phyloP scores from a whole-genome alignment of 2,329 filamentous ascomycete species.

The Beauveria sp. region DNA sequence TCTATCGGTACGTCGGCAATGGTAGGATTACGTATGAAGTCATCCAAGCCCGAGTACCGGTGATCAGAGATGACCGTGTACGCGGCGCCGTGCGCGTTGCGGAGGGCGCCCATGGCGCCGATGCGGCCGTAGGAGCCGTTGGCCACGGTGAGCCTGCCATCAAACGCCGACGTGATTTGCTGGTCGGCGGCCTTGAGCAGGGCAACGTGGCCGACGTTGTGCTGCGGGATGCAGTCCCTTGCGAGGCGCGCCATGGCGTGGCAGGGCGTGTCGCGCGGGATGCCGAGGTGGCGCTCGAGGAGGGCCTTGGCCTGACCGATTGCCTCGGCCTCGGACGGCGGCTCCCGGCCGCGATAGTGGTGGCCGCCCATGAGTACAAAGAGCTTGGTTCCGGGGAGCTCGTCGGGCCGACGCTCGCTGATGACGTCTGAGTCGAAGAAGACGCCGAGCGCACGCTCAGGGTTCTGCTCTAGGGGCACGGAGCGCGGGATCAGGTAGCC shows the following conservation, averaged over 20 bases:
- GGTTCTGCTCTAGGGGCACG: conserved; percentile 63
- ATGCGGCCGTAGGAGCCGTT: conserved; percentile 47
- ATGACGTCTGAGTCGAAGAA: conserved; percentile 73
- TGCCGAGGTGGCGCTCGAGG: conserved; percentile 65
- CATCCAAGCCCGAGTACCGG: conserved; percentile 23
- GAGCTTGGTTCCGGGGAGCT: conserved; percentile 65
- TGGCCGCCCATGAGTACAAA: conserved; percentile 95
- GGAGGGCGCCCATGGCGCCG: conserved; percentile 44
- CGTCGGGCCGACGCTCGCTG: conserved; percentile 40
- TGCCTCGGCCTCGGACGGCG: conserved; percentile 57
- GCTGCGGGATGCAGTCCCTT: conserved; percentile 81
- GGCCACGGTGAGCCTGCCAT: conserved; percentile 56
- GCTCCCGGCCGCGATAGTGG: conserved; percentile 57
- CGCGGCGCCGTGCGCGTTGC: conserved; percentile 40
- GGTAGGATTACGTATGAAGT: conserved; percentile 14
- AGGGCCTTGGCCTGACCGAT: conserved; percentile 61
- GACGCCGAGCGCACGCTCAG: conserved; percentile 78
- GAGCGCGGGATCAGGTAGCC: conserved; percentile 85
- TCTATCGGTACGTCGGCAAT: neutral
- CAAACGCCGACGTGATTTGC: conserved; percentile 48
- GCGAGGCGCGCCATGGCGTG: conserved; percentile 52
- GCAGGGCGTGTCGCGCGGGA: conserved; percentile 50
- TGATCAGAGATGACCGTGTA: conserved; percentile 24
- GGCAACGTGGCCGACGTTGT: conserved; percentile 66
- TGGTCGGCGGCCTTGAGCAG: conserved; percentile 50